Conservation (phyloP, 176 grass and related monocot species). For the Leersia perrieri region DNA sequence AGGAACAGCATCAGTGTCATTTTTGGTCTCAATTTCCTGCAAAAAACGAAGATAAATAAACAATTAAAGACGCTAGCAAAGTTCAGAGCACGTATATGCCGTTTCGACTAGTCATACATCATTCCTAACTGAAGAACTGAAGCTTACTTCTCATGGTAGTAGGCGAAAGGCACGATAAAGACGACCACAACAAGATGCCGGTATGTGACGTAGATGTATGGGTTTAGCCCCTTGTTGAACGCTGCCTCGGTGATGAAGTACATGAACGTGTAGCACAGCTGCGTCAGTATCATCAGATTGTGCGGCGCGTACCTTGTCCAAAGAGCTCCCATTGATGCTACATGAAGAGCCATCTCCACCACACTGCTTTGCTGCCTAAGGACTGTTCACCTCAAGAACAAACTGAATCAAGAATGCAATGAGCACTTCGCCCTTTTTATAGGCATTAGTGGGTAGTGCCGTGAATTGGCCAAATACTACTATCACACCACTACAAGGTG, state of each 20-base stretch:
- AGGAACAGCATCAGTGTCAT: slow-evolving; percentile 77
- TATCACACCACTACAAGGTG: neutral
- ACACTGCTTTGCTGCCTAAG: too few species aligned
- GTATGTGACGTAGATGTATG: slow-evolving; percentile 78
- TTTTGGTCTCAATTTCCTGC: slow-evolving; percentile 67
- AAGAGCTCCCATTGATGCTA: neutral
- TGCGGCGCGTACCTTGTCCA: slow-evolving; percentile 63
- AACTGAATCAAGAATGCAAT: neutral
- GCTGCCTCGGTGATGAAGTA: slow-evolving; percentile 89
- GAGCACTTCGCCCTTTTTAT: neutral
- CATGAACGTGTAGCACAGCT: slow-evolving; percentile 84
- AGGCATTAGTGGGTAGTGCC: neutral
- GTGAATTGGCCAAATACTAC: neutral
- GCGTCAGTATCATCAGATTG: slow-evolving; percentile 62
- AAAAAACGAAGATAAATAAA: neutral
- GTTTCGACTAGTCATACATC: too few species aligned
- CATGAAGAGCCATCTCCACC: neutral
- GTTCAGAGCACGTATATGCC: neutral
- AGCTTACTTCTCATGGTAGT: slow-evolving; percentile 79
- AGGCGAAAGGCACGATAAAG: slow-evolving; percentile 64
- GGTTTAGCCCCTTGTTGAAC: slow-evolving; percentile 72
- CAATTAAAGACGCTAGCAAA: neutral
- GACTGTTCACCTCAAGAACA: neutral
- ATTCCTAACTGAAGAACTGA: neutral
- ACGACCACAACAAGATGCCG: slow-evolving; percentile 58